These are phyloP conservation scores for Populus simonii DNA, from an alignment of 345 rosid genomes.

Conservation along the genomic window DNA sequence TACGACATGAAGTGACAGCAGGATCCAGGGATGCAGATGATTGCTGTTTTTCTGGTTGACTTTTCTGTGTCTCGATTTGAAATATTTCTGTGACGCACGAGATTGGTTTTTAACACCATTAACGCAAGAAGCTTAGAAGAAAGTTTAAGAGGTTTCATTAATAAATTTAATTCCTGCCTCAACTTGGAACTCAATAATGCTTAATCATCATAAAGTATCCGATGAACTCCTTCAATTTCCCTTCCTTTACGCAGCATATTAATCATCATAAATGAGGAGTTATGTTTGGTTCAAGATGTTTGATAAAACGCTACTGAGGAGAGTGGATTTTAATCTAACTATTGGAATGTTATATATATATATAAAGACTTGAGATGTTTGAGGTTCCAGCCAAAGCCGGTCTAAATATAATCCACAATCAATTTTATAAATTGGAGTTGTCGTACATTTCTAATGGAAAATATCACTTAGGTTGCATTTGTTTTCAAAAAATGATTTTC, in stretches of 20 bases:
- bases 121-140: background rate
- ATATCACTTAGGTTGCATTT: background rate
- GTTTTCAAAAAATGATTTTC: no score
- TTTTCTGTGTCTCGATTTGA: constrained; percentile 7
- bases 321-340: background rate
- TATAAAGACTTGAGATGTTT: background rate
- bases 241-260: background rate
- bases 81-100: background rate
- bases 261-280: background rate
- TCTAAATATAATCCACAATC: background rate
- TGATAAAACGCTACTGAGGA: background rate
- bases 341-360: no score
- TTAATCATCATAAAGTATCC: background rate
- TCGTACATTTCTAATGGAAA: background rate
- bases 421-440: background rate
- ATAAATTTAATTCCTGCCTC: background rate
- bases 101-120: background rate
- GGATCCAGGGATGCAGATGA: constrained; percentile 11
- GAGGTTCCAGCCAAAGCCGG: background rate
- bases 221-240: background rate
- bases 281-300: background rate
- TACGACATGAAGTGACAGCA: constrained; percentile 54
- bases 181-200: background rate
- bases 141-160: background rate
- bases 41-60: background rate